Conservation (phyloP, 2,329 filamentous ascomycete genomes). For the Colletotrichum orchidophilum region DNA sequence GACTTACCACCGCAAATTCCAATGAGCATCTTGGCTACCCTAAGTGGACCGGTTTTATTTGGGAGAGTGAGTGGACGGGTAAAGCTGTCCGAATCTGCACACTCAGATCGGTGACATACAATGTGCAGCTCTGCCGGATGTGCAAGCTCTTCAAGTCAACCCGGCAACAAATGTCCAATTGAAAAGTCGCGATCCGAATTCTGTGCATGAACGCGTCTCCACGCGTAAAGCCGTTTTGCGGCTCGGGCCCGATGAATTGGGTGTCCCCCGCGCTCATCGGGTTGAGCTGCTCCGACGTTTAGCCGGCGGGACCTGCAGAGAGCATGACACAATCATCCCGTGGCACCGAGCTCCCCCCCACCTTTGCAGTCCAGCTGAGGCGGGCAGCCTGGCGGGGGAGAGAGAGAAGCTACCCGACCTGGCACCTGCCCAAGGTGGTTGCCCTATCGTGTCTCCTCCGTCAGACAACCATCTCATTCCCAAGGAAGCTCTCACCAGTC, state of each 20-base stretch:
- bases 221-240: conserved; percentile 25
- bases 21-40: conserved; percentile 69
- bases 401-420: neutral
- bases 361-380: neutral
- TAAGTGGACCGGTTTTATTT: neutral
- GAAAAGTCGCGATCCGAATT: neutral
- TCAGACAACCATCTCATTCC: conserved; percentile 6
- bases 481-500: neutral
- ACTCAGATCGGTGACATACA: neutral
- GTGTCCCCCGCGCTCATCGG: neutral
- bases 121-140: neutral
- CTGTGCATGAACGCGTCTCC: conserved; percentile 4
- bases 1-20: conserved; percentile 77
- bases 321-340: conserved; percentile 3
- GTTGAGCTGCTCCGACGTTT: neutral
- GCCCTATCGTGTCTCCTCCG: conserved; percentile 3
- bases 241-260: neutral
- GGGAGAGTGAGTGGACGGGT: no score
- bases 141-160: conserved; percentile 13
- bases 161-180: conserved; percentile 19
- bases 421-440: neutral
- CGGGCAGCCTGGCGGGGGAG: neutral
- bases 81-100: neutral
- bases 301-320: conserved; percentile 25
- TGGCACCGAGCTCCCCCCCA: conserved; percentile 12